Evolutionary conservation across 2,329 filamentous ascomycete genomes (phyloP).

Genomic region (Calonectria pseudoturangicola): DNA sequence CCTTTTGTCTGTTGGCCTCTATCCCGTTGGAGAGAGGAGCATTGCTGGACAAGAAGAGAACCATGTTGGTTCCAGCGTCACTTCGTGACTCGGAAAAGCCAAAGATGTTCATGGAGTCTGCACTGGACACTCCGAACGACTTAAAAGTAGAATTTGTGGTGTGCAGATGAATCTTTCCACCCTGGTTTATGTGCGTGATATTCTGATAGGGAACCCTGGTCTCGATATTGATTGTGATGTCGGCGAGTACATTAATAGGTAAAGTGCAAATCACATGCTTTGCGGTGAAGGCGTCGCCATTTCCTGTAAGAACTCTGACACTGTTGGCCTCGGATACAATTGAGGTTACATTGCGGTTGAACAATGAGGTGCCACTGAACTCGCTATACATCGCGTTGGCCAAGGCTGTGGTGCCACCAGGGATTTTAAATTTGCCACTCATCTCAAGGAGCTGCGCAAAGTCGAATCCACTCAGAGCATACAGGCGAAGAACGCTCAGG

Average conservation of each 20-base stretch:
- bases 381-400: background rate
- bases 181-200: background rate
- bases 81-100: background rate
- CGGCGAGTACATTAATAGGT: background rate
- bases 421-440: slow-evolving; percentile 3
- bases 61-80: background rate
- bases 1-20: background rate
- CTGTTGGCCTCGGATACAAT: background rate
- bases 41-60: background rate
- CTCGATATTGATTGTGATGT: background rate
- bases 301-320: background rate
- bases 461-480: background rate
- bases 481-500: slow-evolving; percentile 1
- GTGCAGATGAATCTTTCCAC: slow-evolving; percentile 11
- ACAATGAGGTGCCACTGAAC: background rate
- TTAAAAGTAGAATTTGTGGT: background rate
- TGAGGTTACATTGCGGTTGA: background rate
- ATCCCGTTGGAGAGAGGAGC: background rate
- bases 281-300: background rate
- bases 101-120: background rate
- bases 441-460: background rate
- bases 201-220: background rate
- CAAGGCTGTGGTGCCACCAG: slow-evolving; percentile 2
- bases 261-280: background rate
- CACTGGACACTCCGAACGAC: background rate